Evolutionary conservation across 2,329 filamentous ascomycete genomes (phyloP).

Genomic region (Aspergillus persii): DNA sequence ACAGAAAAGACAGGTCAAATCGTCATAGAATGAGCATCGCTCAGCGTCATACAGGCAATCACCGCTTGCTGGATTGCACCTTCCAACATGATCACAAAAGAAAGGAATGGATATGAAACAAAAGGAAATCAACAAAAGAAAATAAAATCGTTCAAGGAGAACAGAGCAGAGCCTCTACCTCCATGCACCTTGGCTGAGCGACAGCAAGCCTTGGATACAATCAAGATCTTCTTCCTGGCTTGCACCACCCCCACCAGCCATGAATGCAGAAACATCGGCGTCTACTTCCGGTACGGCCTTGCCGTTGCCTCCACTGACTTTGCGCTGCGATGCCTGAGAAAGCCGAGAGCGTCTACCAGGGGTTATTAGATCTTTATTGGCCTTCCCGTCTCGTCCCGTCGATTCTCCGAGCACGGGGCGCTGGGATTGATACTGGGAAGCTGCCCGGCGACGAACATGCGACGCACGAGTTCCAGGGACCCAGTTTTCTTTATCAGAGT

Average conservation of each 20-base stretch:
- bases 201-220: conserved; percentile 83
- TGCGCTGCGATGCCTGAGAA: conserved; percentile 19
- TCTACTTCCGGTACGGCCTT: conserved; percentile 49
- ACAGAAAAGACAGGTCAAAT: conserved; percentile 13
- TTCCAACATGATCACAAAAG: conserved; percentile 22
- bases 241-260: conserved; percentile 57
- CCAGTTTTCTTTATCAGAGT: conserved; percentile 97
- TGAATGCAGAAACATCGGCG: conserved; percentile 70
- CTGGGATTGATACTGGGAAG: conserved; percentile 25
- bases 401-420: conserved; percentile 49
- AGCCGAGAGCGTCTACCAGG: conserved; percentile 29
- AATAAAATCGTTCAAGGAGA: conserved; percentile 13
- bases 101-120: conserved; percentile 21
- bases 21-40: conserved; percentile 21
- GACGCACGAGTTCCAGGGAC: conserved; percentile 49
- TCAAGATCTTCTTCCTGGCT: conserved; percentile 80
- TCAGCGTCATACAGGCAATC: conserved; percentile 24
- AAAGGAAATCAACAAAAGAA: conserved; percentile 26
- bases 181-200: conserved; percentile 91
- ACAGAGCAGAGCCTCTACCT: conserved; percentile 45
- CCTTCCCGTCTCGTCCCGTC: conserved; percentile 25
- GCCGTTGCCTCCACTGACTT: conserved; percentile 28
- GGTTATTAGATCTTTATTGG: conserved; percentile 22
- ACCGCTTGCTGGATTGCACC: conserved; percentile 32
- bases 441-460: conserved; percentile 37